A percentile compares a stretch with the other conserved stretches of the same genome.
Evolutionary conservation across 2,329 filamentous ascomycete genomes (phyloP).

Genomic region (Blumeriella jaapii): DNA sequence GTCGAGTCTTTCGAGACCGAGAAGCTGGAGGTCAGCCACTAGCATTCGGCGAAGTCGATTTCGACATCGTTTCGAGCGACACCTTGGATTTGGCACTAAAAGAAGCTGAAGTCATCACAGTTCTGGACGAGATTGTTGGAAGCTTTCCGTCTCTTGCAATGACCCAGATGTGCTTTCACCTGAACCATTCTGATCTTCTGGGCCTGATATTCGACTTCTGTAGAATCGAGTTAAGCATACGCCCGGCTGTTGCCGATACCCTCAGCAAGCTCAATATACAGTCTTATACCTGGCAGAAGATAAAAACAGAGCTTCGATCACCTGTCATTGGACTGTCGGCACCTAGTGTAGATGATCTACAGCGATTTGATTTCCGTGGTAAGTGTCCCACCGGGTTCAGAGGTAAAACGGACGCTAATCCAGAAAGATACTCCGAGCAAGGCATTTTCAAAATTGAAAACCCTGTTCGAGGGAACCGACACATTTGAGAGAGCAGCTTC

Average conservation of each 20-base stretch:
- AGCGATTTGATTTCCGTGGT: constrained; percentile 84
- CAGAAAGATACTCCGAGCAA: constrained; percentile 47
- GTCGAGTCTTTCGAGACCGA: constrained; percentile 73
- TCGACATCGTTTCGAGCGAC: constrained; percentile 83
- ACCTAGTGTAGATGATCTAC: constrained; percentile 81
- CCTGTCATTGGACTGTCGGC: constrained; percentile 71
- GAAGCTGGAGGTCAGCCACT: constrained; percentile 69
- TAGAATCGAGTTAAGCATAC: constrained; percentile 57
- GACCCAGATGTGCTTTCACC: constrained; percentile 71
- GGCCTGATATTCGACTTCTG: constrained; percentile 86
- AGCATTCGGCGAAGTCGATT: constrained; percentile 82
- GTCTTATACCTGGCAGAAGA: constrained; percentile 70
- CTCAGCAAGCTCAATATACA: constrained; percentile 80
- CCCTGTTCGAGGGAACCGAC: constrained; percentile 49
- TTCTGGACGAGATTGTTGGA: constrained; percentile 79
- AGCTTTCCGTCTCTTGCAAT: constrained; percentile 65
- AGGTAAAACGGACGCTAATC: too few species aligned
- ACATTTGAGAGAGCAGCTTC: constrained; percentile 64
- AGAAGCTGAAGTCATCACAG: constrained; percentile 88
- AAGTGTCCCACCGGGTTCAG: too few species aligned
- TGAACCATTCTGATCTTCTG: constrained; percentile 81
- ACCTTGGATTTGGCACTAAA: constrained; percentile 75
- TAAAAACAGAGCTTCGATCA: constrained; percentile 72
- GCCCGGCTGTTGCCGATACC: constrained; percentile 65
- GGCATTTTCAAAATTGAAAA: constrained; percentile 46